Conservation (phyloP, 768 basidiomycete species). For the Termitomyces eurrhizus region DNA sequence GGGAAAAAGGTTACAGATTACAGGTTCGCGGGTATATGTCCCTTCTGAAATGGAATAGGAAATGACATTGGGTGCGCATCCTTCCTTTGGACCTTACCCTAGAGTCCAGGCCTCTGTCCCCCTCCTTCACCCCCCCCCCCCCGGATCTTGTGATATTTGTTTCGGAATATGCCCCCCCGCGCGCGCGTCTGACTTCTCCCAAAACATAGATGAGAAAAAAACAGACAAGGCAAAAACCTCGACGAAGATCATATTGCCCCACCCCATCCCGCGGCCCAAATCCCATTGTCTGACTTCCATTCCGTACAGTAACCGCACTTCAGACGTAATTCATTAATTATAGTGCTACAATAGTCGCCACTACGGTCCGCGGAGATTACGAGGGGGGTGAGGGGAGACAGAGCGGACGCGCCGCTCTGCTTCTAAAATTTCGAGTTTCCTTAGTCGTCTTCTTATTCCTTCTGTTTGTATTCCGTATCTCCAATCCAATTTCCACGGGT, state of each 20-base stretch:
- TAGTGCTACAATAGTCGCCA: neutral
- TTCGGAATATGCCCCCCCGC: neutral
- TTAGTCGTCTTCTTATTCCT: neutral
- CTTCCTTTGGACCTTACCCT: too few species aligned
- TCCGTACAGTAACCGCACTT: neutral
- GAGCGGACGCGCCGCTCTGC: neutral
- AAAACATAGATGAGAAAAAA: neutral
- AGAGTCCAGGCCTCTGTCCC: too few species aligned
- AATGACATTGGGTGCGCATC: neutral
- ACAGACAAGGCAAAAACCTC: neutral
- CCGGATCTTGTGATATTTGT: neutral
- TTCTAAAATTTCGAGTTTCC: neutral
- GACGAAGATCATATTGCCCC: neutral
- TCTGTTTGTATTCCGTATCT: neutral
- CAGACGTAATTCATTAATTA: neutral
- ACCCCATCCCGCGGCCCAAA: neutral
- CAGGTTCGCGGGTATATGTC: constrained; percentile 4
- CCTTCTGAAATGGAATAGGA: constrained; percentile 1
- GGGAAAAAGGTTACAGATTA: neutral
- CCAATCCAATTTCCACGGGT: neutral
- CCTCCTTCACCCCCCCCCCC: neutral
- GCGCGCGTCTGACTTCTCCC: too few species aligned
- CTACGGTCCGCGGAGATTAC: neutral
- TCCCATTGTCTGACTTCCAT: neutral
- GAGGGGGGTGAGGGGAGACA: neutral